These are phyloP conservation scores for Cylindrotheca closterium DNA, from an alignment of 108 stramenopile species.

Conservation along the genomic window DNA sequence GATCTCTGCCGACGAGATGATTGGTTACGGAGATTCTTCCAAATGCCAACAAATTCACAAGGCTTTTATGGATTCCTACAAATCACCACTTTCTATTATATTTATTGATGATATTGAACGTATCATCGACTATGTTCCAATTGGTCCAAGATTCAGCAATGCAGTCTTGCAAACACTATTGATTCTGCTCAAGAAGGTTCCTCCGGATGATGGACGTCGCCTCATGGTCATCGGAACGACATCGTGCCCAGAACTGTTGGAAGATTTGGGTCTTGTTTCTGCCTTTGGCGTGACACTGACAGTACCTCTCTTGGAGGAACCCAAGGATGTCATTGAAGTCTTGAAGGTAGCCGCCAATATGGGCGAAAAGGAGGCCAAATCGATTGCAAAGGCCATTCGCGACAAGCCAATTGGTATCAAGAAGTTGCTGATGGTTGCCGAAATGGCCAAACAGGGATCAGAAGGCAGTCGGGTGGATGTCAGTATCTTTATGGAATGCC, in stretches of 20 bases:
- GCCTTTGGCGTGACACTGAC: conserved; percentile 90
- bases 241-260: conserved; percentile 80
- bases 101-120: conserved; percentile 98
- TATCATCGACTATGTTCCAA: conserved; percentile 96
- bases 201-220: conserved; percentile 86
- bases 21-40: conserved; percentile 85
- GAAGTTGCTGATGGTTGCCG: conserved; percentile 92
- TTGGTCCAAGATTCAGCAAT: conserved; percentile 97
- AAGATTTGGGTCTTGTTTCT: conserved; percentile 89
- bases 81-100: conserved; percentile 94
- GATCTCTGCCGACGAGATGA: conserved; percentile 97
- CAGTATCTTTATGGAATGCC: conserved; percentile 94
- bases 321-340: conserved; percentile 83
- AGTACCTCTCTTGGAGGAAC: conserved; percentile 83
- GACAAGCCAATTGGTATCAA: conserved; percentile 96
- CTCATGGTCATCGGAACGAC: conserved; percentile 96
- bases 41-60: conserved; percentile 91
- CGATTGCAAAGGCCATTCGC: conserved; percentile 85
- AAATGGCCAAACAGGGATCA: conserved; percentile 93
- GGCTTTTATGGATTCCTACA: conserved; percentile 97
- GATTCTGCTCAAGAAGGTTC: conserved; percentile 95
- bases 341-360: conserved; percentile 81
- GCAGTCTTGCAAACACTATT: conserved; percentile 96
- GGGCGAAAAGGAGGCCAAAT: conserved; percentile 70
- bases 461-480: conserved; percentile 74